Percentiles rank a stretch among this genome's conserved stretches.
Conservation (phyloP, 2,329 filamentous ascomycete genomes). For the Aplosporella prunicola region DNA sequence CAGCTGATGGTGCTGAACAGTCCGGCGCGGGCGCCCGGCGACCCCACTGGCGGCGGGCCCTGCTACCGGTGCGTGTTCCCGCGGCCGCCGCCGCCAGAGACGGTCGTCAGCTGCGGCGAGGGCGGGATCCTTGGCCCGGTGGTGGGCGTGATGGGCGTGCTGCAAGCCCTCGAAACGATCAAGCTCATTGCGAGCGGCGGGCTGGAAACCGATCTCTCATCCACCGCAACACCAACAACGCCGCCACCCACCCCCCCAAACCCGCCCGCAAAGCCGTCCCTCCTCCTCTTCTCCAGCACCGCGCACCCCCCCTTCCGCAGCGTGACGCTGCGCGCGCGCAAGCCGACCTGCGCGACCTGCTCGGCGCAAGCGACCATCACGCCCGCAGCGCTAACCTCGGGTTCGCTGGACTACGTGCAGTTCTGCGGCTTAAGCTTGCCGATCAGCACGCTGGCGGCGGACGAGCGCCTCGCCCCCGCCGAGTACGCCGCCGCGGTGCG, state of each 20-base stretch:
- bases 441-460: slow-evolving; percentile 46
- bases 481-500: slow-evolving; percentile 42
- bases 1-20: slow-evolving; percentile 84
- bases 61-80: slow-evolving; percentile 95
- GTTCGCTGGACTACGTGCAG: slow-evolving; percentile 69
- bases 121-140: slow-evolving; percentile 88
- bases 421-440: slow-evolving; percentile 65
- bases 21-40: slow-evolving; percentile 54
- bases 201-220: neutral
- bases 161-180: slow-evolving; percentile 83
- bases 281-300: slow-evolving; percentile 49
- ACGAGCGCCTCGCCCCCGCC: slow-evolving; percentile 58
- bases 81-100: slow-evolving; percentile 72
- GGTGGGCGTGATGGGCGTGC: slow-evolving; percentile 83
- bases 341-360: slow-evolving; percentile 68
- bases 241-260: slow-evolving; percentile 16
- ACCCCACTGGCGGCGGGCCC: slow-evolving; percentile 57
- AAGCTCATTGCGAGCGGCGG: slow-evolving; percentile 56
- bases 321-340: slow-evolving; percentile 61
- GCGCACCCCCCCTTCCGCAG: slow-evolving; percentile 55
- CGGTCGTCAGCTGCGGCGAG: slow-evolving; percentile 79
- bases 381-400: slow-evolving; percentile 49
- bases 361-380: slow-evolving; percentile 55
- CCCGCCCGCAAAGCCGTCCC: slow-evolving; percentile 24
- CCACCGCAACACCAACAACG: neutral